Percentiles rank a stretch among this genome's conserved stretches.
Conservation (phyloP, 352 stramenopile genomes). For the Phytophthora ohioensis region DNA sequence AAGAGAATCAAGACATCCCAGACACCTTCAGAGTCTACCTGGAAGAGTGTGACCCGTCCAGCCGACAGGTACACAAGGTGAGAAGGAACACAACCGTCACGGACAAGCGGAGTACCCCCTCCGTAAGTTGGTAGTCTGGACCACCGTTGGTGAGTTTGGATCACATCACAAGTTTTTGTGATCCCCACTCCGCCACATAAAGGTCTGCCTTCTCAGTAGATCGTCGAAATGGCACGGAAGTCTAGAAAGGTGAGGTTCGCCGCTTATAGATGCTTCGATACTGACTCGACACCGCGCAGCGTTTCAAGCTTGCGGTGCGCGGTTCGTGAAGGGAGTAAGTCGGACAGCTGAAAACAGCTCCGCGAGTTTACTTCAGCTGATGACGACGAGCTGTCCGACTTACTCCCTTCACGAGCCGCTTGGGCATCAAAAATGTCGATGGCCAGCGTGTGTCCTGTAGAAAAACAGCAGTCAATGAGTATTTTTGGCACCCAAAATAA, state of each 20-base stretch:
- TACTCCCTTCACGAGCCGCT: conserved; percentile 4
- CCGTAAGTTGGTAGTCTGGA: too few relatives aligned
- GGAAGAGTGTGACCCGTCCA: too few relatives aligned
- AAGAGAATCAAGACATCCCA: too few relatives aligned
- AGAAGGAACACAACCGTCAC: too few relatives aligned
- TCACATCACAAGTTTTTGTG: too few relatives aligned
- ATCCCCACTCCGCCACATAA: too few relatives aligned
- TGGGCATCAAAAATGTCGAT: conserved; percentile 15
- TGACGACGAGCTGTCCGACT: conserved; percentile 8
- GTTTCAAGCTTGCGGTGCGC: not conserved
- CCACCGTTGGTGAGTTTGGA: too few relatives aligned
- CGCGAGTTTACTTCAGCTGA: conserved; percentile 10
- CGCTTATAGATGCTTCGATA: not conserved
- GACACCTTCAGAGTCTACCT: too few relatives aligned
- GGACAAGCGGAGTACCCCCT: too few relatives aligned
- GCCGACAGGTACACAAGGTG: too few relatives aligned
- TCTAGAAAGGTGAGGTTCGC: not conserved
- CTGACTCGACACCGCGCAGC: conserved; percentile 3
- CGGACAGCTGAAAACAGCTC: not conserved
- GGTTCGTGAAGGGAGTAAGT: conserved; percentile 5
- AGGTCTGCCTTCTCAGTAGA: not conserved
- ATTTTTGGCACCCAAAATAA: not conserved
- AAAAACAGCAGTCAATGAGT: not conserved
- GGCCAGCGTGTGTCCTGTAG: conserved; percentile 15
- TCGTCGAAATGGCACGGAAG: conserved; percentile 1